Conservation (phyloP, 1,284 basidiomycete genomes). For the Laetiporus sulphureus region DNA sequence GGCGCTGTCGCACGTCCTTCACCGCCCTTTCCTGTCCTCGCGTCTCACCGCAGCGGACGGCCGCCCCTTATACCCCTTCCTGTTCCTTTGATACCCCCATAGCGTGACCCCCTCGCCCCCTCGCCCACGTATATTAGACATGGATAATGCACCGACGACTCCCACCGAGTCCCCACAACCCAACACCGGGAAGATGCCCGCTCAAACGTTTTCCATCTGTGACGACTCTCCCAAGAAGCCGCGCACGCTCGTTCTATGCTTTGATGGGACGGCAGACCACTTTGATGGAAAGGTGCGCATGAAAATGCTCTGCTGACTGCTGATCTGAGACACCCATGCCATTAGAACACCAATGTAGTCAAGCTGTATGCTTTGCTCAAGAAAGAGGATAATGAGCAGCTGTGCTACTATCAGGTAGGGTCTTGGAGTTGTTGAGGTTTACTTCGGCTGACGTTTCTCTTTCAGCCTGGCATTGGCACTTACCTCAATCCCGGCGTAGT, state of each 20-base stretch:
- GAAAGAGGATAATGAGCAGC: conserved; percentile 31
- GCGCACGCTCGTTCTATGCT: conserved; percentile 42
- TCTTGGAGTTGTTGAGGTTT: neutral
- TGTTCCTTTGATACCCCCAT: too few relatives aligned
- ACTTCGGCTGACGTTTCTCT: neutral
- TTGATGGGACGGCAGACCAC: conserved; percentile 45
- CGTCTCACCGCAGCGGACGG: too few relatives aligned
- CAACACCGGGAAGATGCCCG: too few relatives aligned
- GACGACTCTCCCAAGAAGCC: neutral
- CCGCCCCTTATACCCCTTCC: too few relatives aligned
- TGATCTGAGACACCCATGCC: neutral
- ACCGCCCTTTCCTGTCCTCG: conserved; percentile 5
- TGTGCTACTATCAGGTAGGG: conserved; percentile 35
- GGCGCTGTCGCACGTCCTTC: conserved; percentile 3
- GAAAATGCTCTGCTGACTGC: neutral
- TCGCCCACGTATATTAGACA: too few relatives aligned
- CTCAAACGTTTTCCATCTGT: too few relatives aligned
- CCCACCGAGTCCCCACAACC: too few relatives aligned
- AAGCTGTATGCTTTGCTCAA: conserved; percentile 33
- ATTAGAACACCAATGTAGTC: conserved; percentile 35
- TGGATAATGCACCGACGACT: too few relatives aligned
- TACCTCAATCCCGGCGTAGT: conserved; percentile 37
- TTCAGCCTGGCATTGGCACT: conserved; percentile 39
- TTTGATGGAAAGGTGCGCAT: conserved; percentile 34
- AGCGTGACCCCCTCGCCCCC: too few relatives aligned